Percentiles rank a stretch among this genome's conserved stretches.
Evolutionary conservation across 441 rosid species (phyloP).

Genomic region (Eutrema salsugineum): DNA sequence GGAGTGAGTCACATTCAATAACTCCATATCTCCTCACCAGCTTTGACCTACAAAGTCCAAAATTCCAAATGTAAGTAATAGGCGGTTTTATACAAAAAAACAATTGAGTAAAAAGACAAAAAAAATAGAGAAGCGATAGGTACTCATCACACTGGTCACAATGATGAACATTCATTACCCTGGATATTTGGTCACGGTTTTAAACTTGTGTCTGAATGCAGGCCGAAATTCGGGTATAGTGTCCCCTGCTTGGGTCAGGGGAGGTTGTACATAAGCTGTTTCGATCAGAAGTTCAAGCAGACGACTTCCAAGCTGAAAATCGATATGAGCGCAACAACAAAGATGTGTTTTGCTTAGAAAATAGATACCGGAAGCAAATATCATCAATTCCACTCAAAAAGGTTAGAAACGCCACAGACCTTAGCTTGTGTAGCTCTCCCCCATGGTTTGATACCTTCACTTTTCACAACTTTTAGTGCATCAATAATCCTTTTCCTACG

Average conservation of each 20-base stretch:
- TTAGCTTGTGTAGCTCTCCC: slow-evolving; percentile 80
- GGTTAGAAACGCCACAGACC: slow-evolving; percentile 39
- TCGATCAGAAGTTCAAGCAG: slow-evolving; percentile 73
- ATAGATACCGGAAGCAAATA: background rate
- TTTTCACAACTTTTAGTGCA: slow-evolving; percentile 64
- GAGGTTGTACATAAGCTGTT: slow-evolving; percentile 84
- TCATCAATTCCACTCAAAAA: slow-evolving; percentile 18
- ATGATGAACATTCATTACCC: slow-evolving; percentile 39
- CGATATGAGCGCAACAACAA: background rate
- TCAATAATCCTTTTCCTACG: slow-evolving; percentile 58
- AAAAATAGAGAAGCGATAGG: background rate
- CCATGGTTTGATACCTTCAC: slow-evolving; percentile 74
- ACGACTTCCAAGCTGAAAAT: slow-evolving; percentile 80
- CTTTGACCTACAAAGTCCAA: slow-evolving; percentile 52
- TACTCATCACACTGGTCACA: background rate
- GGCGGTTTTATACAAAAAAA: no score
- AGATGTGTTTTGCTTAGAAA: background rate
- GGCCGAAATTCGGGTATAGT: slow-evolving; percentile 83
- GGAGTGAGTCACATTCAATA: slow-evolving; percentile 75
- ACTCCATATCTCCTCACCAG: slow-evolving; percentile 67
- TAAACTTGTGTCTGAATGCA: slow-evolving; percentile 75
- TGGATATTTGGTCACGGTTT: slow-evolving; percentile 47
- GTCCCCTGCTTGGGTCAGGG: slow-evolving; percentile 59
- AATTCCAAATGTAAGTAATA: background rate
- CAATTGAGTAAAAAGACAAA: no score